Conservation (phyloP, 371 early-diverging fungal species). For the Mortierella sp. region DNA sequence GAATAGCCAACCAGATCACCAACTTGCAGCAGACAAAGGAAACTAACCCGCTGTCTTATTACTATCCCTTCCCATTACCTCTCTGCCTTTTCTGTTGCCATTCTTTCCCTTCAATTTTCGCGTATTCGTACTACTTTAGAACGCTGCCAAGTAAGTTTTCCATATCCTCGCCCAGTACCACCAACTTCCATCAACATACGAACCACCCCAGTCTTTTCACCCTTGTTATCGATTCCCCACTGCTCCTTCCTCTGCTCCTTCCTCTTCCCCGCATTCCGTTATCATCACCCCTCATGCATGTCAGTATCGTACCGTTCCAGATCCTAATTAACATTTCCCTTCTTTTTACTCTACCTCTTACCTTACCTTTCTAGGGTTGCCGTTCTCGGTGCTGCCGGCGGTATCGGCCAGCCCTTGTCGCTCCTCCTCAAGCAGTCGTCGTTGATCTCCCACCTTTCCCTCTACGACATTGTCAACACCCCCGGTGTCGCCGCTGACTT, state of each 20-base stretch:
- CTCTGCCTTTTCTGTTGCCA: not conserved
- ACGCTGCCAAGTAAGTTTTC: constrained; percentile 58
- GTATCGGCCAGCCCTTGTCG: constrained; percentile 94
- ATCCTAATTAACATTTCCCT: not conserved
- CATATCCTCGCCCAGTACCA: not conserved
- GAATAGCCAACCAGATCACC: not conserved
- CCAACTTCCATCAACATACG: not conserved
- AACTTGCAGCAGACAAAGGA: not conserved
- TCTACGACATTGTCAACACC: constrained; percentile 97
- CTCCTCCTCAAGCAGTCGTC: constrained; percentile 88
- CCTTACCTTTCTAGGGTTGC: constrained; percentile 73
- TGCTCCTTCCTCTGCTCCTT: not conserved
- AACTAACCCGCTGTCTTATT: not conserved
- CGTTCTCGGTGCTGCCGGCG: constrained; percentile 93
- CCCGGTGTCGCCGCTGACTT: constrained; percentile 98
- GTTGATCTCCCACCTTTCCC: constrained; percentile 87
- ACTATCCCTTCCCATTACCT: not conserved
- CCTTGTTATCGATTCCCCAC: not conserved
- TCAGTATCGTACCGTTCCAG: not conserved
- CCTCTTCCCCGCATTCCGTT: not conserved
- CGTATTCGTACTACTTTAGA: constrained; percentile 18
- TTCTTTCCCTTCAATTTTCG: not conserved
- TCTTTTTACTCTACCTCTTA: not conserved
- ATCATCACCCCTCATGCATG: not conserved
- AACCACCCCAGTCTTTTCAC: not conserved